These are phyloP conservation scores for Leccinum obscurum DNA, from an alignment of 768 basidiomycete genomes.

Conservation along the genomic window DNA sequence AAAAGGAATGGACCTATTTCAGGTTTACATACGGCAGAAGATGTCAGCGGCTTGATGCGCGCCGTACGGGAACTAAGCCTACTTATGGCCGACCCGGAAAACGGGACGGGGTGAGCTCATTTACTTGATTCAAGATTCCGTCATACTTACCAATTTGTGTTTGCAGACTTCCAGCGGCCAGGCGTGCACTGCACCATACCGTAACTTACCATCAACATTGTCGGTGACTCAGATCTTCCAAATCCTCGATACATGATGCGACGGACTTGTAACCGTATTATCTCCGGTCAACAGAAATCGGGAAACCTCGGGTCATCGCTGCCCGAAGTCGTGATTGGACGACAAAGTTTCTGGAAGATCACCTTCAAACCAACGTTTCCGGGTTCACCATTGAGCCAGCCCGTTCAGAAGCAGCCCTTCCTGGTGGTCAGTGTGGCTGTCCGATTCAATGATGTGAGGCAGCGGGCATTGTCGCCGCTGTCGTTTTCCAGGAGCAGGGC, in stretches of 20 bases:
- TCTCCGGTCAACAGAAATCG: background rate
- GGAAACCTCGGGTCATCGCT: background rate
- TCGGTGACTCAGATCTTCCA: too few relatives aligned
- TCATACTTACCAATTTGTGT: too few relatives aligned
- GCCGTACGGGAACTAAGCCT: too few relatives aligned
- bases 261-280: background rate
- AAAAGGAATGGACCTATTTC: background rate
- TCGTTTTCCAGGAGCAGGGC: background rate
- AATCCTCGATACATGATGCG: background rate
- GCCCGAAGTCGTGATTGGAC: background rate
- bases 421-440: background rate
- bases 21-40: background rate
- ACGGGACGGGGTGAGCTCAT: too few relatives aligned
- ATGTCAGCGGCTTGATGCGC: too few relatives aligned
- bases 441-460: background rate
- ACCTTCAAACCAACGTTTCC: background rate
- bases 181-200: background rate
- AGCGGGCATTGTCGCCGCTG: background rate
- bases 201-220: background rate
- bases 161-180: background rate
- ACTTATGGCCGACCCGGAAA: too few relatives aligned
- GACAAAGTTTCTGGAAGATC: background rate
- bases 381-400: background rate
- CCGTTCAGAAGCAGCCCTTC: background rate
- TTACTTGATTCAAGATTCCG: too few relatives aligned